These are phyloP conservation scores for Amanita thiersii DNA, from an alignment of 768 basidiomycete species.

Conservation along the genomic window DNA sequence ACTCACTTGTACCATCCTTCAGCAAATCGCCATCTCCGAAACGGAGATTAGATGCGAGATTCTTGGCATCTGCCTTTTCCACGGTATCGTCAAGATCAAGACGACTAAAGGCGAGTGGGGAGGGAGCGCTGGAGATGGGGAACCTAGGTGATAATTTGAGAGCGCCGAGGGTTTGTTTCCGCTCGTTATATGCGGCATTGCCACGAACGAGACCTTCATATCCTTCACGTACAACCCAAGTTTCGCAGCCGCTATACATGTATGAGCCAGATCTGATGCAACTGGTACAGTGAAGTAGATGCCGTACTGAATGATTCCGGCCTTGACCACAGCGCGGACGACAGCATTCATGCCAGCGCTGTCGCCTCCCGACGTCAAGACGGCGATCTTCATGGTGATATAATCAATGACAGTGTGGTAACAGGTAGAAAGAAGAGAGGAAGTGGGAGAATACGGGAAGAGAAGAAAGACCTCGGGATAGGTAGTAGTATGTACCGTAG, in stretches of 20 bases:
- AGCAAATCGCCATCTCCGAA: conserved; percentile 77
- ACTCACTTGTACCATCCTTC: conserved; percentile 77
- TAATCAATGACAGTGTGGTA: background rate
- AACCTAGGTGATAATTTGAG: background rate
- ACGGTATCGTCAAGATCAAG: background rate
- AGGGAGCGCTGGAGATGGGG: background rate
- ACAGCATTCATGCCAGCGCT: conserved; percentile 97
- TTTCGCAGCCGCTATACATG: conserved; percentile 77
- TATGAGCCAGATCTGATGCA: background rate
- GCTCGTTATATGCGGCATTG: conserved; percentile 40
- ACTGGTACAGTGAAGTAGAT: background rate
- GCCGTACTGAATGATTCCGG: conserved; percentile 80
- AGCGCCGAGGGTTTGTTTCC: conserved; percentile 8
- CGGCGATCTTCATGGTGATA: conserved; percentile 74
- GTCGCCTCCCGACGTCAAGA: conserved; percentile 95
- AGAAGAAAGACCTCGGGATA: conserved; percentile 2
- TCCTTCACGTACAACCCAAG: conserved; percentile 94
- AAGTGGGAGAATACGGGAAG: background rate
- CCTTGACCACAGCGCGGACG: conserved; percentile 89
- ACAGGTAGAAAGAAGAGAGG: background rate
- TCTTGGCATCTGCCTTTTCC: conserved; percentile 9
- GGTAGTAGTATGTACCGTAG: background rate
- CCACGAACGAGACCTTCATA: conserved; percentile 97
- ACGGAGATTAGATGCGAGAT: conserved; percentile 48
- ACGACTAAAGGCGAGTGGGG: background rate